phyloP scores from a whole-genome alignment of 2,329 filamentous ascomycete species.

The Ilyonectria mors-panacis region DNA sequence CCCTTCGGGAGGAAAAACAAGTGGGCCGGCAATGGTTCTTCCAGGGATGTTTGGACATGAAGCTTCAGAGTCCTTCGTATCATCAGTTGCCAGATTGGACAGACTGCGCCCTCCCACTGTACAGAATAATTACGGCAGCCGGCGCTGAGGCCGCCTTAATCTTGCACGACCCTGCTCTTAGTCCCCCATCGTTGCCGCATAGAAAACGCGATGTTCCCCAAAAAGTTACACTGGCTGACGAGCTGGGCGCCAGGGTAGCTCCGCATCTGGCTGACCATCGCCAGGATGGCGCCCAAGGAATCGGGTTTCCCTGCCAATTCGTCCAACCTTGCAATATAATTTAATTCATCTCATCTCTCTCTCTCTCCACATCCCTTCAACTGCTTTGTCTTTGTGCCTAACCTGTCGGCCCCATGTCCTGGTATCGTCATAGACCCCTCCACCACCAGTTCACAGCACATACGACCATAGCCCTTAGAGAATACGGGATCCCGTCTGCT shows the following conservation, averaged over 20 bases:
- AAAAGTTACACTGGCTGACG: slow-evolving; percentile 7
- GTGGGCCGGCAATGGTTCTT: slow-evolving; percentile 22
- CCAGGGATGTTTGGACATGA: slow-evolving; percentile 3
- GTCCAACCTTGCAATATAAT: slow-evolving; percentile 11
- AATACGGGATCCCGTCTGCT: slow-evolving; percentile 26
- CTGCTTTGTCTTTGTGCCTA: slow-evolving; percentile 19
- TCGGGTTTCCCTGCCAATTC: slow-evolving; percentile 21
- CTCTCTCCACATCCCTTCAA: slow-evolving; percentile 18
- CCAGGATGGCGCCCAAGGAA: neutral
- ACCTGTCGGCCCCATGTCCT: neutral
- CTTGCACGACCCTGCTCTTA: slow-evolving; percentile 6
- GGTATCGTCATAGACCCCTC: slow-evolving; percentile 1
- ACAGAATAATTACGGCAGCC: slow-evolving; percentile 16
- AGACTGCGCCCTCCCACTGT: neutral
- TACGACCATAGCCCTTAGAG: slow-evolving; percentile 19
- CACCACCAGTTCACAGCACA: slow-evolving; percentile 14
- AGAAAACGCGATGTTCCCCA: slow-evolving; percentile 1
- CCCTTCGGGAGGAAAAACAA: slow-evolving; percentile 6
- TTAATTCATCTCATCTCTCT: slow-evolving; percentile 25
- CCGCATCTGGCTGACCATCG: slow-evolving; percentile 14
- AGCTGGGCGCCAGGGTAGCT: slow-evolving; percentile 8
- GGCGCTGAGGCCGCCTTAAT: slow-evolving; percentile 2
- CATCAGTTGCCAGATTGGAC: slow-evolving; percentile 5
- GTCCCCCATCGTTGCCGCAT: slow-evolving; percentile 3
- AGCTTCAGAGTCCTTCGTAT: slow-evolving; percentile 13